Evolutionary conservation across 2,329 filamentous ascomycete species (phyloP).

Genomic region (Xylaria hypoxylon): DNA sequence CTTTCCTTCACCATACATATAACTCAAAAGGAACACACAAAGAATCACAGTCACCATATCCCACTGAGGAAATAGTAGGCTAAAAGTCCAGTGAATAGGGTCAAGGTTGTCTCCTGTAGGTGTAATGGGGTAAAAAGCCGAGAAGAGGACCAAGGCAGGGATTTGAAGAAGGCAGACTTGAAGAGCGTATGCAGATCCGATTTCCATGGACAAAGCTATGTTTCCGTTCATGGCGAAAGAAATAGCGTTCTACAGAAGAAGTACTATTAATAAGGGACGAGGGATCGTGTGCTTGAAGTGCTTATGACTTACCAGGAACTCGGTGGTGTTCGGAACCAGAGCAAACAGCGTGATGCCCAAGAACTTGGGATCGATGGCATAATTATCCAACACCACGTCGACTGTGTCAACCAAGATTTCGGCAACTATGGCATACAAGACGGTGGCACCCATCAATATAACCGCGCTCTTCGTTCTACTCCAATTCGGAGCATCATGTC

Average conservation of each 20-base stretch:
- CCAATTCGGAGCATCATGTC: slow-evolving; percentile 99
- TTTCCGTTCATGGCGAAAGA: slow-evolving; percentile 99
- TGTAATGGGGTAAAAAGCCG: slow-evolving; percentile 74
- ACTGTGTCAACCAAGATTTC: slow-evolving; percentile 98
- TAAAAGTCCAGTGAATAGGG: slow-evolving; percentile 74
- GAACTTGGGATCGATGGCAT: slow-evolving; percentile 96
- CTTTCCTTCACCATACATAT: slow-evolving; percentile 98
- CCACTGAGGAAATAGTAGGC: slow-evolving; percentile 97
- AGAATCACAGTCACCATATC: slow-evolving; percentile 98
- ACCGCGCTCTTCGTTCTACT: slow-evolving; percentile 89
- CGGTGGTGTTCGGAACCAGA: slow-evolving; percentile 96
- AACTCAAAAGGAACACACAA: slow-evolving; percentile 94
- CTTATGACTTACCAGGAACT: slow-evolving; percentile 80
- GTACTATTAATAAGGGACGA: slow-evolving; percentile 27
- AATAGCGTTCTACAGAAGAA: slow-evolving; percentile 80
- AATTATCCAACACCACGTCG: slow-evolving; percentile 91
- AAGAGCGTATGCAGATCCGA: slow-evolving; percentile 94
- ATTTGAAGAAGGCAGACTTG: slow-evolving; percentile 97
- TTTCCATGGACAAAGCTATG: slow-evolving; percentile 98
- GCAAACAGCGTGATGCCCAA: slow-evolving; percentile 96
- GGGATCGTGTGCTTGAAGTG: slow-evolving; percentile 20
- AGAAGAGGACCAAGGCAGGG: slow-evolving; percentile 91
- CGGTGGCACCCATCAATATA: slow-evolving; percentile 87
- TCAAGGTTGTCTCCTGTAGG: slow-evolving; percentile 55
- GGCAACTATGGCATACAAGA: slow-evolving; percentile 95